These are phyloP conservation scores for Zostera marina DNA, from an alignment of 116 monocot species.

Conservation along the genomic window DNA sequence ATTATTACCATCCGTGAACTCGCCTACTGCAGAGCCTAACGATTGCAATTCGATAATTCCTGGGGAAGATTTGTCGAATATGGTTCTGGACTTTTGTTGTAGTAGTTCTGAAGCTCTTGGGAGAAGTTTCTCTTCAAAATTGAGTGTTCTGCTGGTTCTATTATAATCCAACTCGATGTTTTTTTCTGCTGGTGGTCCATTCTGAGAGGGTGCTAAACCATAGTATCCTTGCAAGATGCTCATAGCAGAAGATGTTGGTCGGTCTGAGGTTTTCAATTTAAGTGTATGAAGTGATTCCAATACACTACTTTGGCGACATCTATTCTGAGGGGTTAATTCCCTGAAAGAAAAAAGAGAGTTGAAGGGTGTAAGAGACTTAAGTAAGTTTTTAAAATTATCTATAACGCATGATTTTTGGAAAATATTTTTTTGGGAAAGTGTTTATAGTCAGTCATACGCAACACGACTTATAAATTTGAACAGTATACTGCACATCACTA, in stretches of 20 bases:
- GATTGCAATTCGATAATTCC: slow-evolving; percentile 6
- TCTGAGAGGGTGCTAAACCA: slow-evolving; percentile 32
- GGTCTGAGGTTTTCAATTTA: slow-evolving; percentile 15
- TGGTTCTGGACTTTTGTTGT: slow-evolving; percentile 17
- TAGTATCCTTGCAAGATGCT: slow-evolving; percentile 63
- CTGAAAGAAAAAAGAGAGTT: slow-evolving; percentile 9
- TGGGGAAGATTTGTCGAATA: slow-evolving; percentile 9
- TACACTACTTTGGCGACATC: slow-evolving; percentile 12
- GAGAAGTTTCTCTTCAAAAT: slow-evolving; percentile 18
- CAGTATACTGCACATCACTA: too few relatives aligned
- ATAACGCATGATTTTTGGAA: too few relatives aligned
- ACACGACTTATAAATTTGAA: too few relatives aligned
- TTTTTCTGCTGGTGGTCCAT: slow-evolving; percentile 5
- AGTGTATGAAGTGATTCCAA: slow-evolving; percentile 30
- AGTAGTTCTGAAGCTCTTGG: slow-evolving; percentile 12
- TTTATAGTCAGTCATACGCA: too few relatives aligned
- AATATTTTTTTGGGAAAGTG: too few relatives aligned
- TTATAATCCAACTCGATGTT: slow-evolving; percentile 32
- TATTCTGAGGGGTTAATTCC: slow-evolving; percentile 17
- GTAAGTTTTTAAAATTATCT: too few relatives aligned
- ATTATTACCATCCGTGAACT: too few relatives aligned
- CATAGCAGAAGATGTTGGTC: slow-evolving; percentile 41
- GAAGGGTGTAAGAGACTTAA: neutral
- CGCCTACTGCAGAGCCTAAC: neutral
- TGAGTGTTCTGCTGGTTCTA: slow-evolving; percentile 6